A percentile compares a stretch with the other conserved stretches of the same genome.
phyloP scores from a whole-genome alignment of 352 stramenopile species.

The Phytophthora uliginosa region DNA sequence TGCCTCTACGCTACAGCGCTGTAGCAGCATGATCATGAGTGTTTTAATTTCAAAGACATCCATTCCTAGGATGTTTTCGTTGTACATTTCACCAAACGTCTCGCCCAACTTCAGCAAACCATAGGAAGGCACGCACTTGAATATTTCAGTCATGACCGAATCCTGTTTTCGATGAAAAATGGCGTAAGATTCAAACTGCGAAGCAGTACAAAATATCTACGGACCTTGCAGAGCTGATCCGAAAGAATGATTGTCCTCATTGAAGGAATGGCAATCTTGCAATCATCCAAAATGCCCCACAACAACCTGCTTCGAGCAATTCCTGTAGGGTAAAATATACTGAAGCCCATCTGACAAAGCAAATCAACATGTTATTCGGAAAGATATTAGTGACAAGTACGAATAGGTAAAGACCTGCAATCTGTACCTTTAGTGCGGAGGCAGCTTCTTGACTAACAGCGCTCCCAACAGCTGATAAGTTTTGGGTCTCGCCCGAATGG shows the following conservation, averaged over 20 bases:
- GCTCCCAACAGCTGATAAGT: conserved; percentile 16
- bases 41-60: conserved; percentile 23
- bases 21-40: conserved; percentile 37
- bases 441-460: conserved; percentile 55
- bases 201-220: not conserved
- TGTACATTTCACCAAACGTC: not conserved
- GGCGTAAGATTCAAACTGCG: conserved; percentile 4
- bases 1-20: conserved; percentile 30
- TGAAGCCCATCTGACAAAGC: conserved; percentile 55
- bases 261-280: conserved; percentile 14
- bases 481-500: not conserved
- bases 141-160: conserved; percentile 38
- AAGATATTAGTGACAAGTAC: not conserved
- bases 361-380: not conserved
- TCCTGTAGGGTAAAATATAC: conserved; percentile 51
- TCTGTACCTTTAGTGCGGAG: conserved; percentile 51
- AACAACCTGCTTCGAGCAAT: conserved; percentile 21
- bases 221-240: conserved; percentile 33
- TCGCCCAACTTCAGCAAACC: conserved; percentile 3
- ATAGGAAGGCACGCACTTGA: conserved; percentile 22
- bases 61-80: conserved; percentile 4
- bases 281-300: conserved; percentile 30
- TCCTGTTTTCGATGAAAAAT: conserved; percentile 17
- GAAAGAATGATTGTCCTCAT: conserved; percentile 41
- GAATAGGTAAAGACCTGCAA: not conserved